These are phyloP conservation scores for Apium graveolens DNA, from an alignment of 129 eudicot species.

Conservation along the genomic window DNA sequence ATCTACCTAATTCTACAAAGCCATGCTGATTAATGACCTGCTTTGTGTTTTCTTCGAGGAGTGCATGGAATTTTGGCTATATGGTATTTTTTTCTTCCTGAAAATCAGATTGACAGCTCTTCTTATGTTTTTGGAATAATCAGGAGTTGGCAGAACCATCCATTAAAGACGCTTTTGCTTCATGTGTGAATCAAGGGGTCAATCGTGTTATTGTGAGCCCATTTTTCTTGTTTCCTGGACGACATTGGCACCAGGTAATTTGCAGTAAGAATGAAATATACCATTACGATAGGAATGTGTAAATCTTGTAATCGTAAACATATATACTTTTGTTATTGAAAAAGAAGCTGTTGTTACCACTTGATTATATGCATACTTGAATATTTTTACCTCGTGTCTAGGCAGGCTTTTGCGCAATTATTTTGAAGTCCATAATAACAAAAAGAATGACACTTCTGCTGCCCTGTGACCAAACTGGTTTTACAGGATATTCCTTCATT, in stretches of 20 bases:
- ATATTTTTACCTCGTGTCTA: background rate
- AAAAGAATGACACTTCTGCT: background rate
- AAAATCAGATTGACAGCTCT: constrained; percentile 8
- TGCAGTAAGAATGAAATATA: background rate
- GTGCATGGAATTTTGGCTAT: background rate
- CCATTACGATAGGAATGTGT: background rate
- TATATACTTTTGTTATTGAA: background rate
- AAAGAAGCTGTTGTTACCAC: background rate
- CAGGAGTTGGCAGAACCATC: constrained; percentile 93
- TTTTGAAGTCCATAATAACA: background rate
- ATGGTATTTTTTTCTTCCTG: background rate
- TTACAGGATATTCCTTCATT: constrained; percentile 83
- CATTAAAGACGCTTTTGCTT: constrained; percentile 64
- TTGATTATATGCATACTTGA: background rate
- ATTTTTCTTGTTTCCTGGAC: constrained; percentile 87
- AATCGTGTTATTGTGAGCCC: constrained; percentile 84
- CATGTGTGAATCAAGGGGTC: constrained; percentile 82
- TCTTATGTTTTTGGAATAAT: background rate
- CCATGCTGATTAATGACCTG: background rate
- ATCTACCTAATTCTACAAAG: background rate
- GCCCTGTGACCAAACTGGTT: background rate
- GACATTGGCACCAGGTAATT: constrained; percentile 94
- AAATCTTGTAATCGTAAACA: background rate
- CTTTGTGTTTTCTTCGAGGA: background rate
- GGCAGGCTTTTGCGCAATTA: background rate